A percentile compares a stretch with the other conserved stretches of the same genome.
phyloP scores from a whole-genome alignment of 2,329 filamentous ascomycete species.

The Xylariaceae sp. region DNA sequence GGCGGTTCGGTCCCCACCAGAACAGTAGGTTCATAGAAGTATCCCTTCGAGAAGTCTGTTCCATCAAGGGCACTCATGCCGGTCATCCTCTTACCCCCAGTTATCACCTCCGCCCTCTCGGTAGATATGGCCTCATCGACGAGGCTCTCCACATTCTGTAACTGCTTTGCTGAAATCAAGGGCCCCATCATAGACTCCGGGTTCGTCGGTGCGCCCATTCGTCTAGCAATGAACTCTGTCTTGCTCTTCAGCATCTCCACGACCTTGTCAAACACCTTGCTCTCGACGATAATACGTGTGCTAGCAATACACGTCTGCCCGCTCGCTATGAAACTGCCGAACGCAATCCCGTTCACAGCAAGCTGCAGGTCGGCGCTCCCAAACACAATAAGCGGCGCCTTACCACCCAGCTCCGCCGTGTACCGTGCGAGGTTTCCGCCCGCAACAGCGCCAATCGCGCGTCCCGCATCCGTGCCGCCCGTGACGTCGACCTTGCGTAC shows the following conservation, averaged over 20 bases:
- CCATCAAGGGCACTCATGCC: conserved; percentile 57
- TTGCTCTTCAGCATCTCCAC: conserved; percentile 69
- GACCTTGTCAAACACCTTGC: conserved; percentile 69
- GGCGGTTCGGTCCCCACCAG: conserved; percentile 55
- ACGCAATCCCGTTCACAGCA: conserved; percentile 73
- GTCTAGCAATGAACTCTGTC: conserved; percentile 59
- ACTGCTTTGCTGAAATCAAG: conserved; percentile 66
- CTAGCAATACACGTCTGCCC: conserved; percentile 71
- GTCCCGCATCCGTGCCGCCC: conserved; percentile 74
- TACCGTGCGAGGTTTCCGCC: conserved; percentile 72
- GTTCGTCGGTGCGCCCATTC: conserved; percentile 65
- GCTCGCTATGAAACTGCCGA: conserved; percentile 62
- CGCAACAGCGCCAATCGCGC: conserved; percentile 70
- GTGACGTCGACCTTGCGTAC: conserved; percentile 76
- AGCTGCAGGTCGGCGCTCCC: conserved; percentile 68
- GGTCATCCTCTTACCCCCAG: conserved; percentile 56
- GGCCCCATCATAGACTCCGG: conserved; percentile 68
- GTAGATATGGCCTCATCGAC: conserved; percentile 67
- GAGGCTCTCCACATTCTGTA: conserved; percentile 72
- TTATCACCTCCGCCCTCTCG: conserved; percentile 45
- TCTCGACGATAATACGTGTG: conserved; percentile 77
- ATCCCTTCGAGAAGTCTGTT: conserved; percentile 61
- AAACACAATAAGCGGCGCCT: conserved; percentile 73
- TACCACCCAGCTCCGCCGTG: conserved; percentile 75
- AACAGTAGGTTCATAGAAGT: conserved; percentile 84